A percentile compares a stretch with the other conserved stretches of the same genome.
These are phyloP conservation scores for Ophiostoma himal-ulmi DNA, from an alignment of 2,329 filamentous ascomycete species.

Conservation along the genomic window DNA sequence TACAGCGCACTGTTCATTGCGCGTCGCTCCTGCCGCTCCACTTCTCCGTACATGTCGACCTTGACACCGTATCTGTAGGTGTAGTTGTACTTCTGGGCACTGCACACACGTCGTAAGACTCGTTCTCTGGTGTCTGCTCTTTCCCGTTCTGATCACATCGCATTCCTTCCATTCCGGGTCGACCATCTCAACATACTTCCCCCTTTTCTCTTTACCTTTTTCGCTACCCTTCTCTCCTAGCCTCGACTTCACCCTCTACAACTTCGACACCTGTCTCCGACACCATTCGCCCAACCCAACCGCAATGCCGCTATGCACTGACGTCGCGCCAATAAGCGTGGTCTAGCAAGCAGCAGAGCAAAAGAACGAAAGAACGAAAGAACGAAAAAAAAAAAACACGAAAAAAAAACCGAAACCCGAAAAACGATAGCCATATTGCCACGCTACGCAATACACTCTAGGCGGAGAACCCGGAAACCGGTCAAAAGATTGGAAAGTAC, in stretches of 20 bases:
- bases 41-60: not conserved
- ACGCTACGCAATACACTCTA: conserved; percentile 5
- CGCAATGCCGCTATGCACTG: conserved; percentile 16
- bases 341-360: conserved; percentile 6
- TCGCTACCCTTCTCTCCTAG: not conserved
- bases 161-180: not conserved
- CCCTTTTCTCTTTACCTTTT: not conserved
- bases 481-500: not conserved
- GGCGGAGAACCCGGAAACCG: conserved; percentile 19
- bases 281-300: not conserved
- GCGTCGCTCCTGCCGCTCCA: conserved; percentile 11
- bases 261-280: not conserved
- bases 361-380: not conserved
- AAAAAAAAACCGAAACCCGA: not conserved
- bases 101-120: conserved; percentile 3
- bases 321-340: conserved; percentile 16
- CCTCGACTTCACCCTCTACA: not conserved
- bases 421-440: not conserved
- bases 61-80: not conserved
- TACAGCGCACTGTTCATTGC: not conserved
- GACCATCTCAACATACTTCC: not conserved
- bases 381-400: not conserved
- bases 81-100: not conserved
- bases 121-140: not conserved
- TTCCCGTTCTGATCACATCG: not conserved